Evolutionary conservation across 495 filamentous ascomycete genomes (phyloP).

Genomic region (Xylaria telfairii): DNA sequence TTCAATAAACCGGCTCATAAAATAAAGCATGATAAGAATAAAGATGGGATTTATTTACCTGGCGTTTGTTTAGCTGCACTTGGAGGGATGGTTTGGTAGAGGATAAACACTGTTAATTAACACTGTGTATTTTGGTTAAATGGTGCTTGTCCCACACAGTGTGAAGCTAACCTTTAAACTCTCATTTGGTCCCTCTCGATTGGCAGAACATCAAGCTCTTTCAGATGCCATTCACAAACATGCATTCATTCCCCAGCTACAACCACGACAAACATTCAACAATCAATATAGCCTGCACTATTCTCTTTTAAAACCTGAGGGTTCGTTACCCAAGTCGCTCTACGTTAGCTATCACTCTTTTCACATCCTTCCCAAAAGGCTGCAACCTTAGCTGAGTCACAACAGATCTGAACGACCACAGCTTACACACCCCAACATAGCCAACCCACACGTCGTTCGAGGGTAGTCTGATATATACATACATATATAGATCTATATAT

Average conservation of each 20-base stretch:
- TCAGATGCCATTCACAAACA: background rate
- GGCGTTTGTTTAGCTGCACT: background rate
- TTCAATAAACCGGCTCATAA: background rate
- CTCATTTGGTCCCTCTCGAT: background rate
- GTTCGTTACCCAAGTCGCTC: background rate
- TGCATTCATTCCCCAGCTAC: background rate
- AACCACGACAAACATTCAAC: background rate
- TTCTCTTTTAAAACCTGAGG: background rate
- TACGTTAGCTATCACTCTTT: background rate
- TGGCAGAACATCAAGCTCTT: slow-evolving; percentile 1
- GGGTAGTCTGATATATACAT: background rate
- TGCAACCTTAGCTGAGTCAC: background rate
- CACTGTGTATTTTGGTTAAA: background rate
- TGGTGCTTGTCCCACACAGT: background rate
- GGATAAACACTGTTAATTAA: too few relatives aligned
- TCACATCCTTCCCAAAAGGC: background rate
- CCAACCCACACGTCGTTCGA: background rate
- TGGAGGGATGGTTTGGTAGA: background rate
- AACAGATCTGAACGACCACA: background rate
- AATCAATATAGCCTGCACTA: background rate
- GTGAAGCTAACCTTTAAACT: background rate
- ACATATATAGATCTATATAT: background rate
- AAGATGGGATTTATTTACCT: background rate
- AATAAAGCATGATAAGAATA: background rate
- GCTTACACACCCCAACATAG: slow-evolving; percentile 1